Percentiles rank a stretch among this genome's conserved stretches.
Evolutionary conservation across 1,284 basidiomycete species (phyloP).

Genomic region (Irpex sp.): DNA sequence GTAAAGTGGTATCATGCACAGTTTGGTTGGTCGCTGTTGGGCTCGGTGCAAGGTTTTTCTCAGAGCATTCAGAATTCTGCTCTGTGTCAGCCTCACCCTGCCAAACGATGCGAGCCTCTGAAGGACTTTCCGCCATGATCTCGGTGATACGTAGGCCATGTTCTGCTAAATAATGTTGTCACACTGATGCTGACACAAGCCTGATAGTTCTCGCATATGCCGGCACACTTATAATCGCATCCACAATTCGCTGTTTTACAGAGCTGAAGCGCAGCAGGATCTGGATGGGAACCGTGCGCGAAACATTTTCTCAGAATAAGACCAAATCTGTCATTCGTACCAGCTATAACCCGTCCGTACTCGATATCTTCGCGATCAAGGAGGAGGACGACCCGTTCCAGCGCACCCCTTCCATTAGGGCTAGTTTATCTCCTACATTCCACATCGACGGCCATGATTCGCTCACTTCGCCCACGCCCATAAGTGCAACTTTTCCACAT

Average conservation of each 20-base stretch:
- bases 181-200: neutral
- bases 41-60: neutral
- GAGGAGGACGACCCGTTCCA: constrained; percentile 8
- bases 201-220: constrained; percentile 1
- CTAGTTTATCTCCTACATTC: neutral
- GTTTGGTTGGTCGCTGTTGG: constrained; percentile 1
- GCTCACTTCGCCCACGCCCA: neutral
- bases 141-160: neutral
- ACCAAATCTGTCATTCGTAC: neutral
- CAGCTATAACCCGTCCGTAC: neutral
- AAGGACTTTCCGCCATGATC: neutral
- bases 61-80: neutral
- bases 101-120: neutral
- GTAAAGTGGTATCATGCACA: neutral
- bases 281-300: constrained; percentile 3
- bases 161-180: neutral
- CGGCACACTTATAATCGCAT: neutral
- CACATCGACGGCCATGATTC: neutral
- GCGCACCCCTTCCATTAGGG: neutral
- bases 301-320: neutral
- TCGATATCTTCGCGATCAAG: constrained; percentile 2
- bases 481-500: neutral
- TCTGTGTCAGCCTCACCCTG: neutral
- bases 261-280: neutral
- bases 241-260: neutral